Conservation (phyloP, 306 rosid species). For the Prosopis cineraria region DNA sequence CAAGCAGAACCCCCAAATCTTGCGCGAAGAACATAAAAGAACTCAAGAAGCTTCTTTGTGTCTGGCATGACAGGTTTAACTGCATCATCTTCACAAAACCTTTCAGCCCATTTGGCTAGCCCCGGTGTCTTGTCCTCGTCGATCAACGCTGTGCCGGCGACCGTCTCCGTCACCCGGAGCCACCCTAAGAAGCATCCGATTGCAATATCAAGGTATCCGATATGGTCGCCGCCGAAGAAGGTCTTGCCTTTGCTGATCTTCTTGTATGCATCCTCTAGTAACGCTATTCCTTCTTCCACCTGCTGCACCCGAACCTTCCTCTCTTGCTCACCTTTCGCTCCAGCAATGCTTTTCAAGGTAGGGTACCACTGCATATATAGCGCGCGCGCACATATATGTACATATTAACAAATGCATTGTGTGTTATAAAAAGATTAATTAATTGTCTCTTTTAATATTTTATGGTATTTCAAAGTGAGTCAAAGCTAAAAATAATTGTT, state of each 20-base stretch:
- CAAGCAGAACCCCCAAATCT: background rate
- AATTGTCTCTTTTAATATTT: too few relatives aligned
- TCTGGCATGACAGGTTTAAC: slow-evolving; percentile 55
- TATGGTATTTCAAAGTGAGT: too few relatives aligned
- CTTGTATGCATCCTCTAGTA: slow-evolving; percentile 50
- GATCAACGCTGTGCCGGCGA: slow-evolving; percentile 47
- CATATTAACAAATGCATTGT: too few relatives aligned
- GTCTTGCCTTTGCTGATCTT: slow-evolving; percentile 44
- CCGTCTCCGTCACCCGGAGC: too few relatives aligned
- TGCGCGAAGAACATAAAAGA: background rate
- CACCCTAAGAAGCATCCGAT: too few relatives aligned
- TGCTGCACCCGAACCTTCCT: slow-evolving; percentile 41
- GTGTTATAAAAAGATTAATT: too few relatives aligned
- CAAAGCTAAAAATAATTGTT: too few relatives aligned
- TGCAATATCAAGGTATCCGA: slow-evolving; percentile 57
- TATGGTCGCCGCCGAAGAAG: slow-evolving; percentile 54
- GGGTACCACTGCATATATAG: slow-evolving; percentile 51
- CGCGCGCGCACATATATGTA: too few relatives aligned
- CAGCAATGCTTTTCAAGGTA: slow-evolving; percentile 27
- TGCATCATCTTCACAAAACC: slow-evolving; percentile 42
- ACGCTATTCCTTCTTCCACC: slow-evolving; percentile 29
- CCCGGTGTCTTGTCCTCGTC: slow-evolving; percentile 47
- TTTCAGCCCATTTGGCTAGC: slow-evolving; percentile 50
- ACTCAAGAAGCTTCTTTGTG: slow-evolving; percentile 53
- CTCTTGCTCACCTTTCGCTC: slow-evolving; percentile 44